These are phyloP conservation scores for Lunasporangiospora selenospora DNA, from an alignment of 192 early-diverging fungal genomes.

Conservation along the genomic window DNA sequence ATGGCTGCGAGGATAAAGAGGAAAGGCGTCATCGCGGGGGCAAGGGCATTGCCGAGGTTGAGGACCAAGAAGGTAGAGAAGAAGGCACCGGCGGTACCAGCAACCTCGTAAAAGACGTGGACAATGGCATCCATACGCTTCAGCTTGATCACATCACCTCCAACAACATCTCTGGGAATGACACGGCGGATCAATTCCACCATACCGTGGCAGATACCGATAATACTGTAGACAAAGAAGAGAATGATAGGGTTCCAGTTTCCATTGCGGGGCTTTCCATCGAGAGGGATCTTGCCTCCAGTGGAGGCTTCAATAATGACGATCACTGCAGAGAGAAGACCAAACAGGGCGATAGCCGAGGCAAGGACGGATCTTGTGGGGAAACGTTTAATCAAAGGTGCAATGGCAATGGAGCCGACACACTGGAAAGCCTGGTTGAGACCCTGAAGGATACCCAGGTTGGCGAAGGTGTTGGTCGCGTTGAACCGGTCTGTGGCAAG, in stretches of 20 bases:
- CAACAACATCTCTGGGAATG: constrained; percentile 65
- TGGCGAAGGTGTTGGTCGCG: not conserved
- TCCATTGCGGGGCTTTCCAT: constrained; percentile 27
- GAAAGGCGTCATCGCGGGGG: constrained; percentile 56
- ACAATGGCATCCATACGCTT: constrained; percentile 65
- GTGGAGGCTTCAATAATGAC: constrained; percentile 61
- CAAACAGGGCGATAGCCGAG: constrained; percentile 52
- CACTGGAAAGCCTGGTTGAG: constrained; percentile 61
- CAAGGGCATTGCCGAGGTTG: constrained; percentile 54
- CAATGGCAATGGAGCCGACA: constrained; percentile 58
- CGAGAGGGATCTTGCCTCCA: constrained; percentile 45
- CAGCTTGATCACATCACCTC: constrained; percentile 65
- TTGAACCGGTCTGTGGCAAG: constrained; percentile 18
- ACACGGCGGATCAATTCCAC: constrained; percentile 68
- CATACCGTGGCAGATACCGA: constrained; percentile 61
- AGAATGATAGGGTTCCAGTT: constrained; percentile 47
- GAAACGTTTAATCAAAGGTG: constrained; percentile 57
- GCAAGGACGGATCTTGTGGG: constrained; percentile 49
- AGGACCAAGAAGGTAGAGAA: constrained; percentile 52
- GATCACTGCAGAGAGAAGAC: constrained; percentile 49
- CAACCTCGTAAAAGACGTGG: constrained; percentile 65
- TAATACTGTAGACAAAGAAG: constrained; percentile 53
- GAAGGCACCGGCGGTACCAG: constrained; percentile 65
- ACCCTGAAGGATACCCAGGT: constrained; percentile 27
- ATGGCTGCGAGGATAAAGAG: constrained; percentile 52